Evolutionary conservation across 208 protist genomes (phyloP), one percentile per base, ranked within the genome.

Genomic region (Chromosphaera perkinsii): DNA sequence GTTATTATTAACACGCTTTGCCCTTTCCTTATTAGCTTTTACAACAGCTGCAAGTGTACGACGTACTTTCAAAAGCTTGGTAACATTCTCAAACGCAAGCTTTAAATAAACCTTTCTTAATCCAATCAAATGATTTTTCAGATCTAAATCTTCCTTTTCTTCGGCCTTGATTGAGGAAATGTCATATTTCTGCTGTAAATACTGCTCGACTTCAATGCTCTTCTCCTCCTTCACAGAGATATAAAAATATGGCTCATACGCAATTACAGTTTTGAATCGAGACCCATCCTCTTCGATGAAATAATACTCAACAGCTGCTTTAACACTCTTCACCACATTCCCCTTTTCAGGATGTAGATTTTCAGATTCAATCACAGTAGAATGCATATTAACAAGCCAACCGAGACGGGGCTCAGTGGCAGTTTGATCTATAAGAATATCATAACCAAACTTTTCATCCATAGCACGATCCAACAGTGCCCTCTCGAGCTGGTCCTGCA

Each of bases 81-180:
- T 73, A 52, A 95, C 86, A 65, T 94, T 97, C 33, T 65, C 52
- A 76, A 98, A 98, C 1, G 58, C 64, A 10, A 99, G 75, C 72
- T 98, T 97, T 3, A 98, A 47, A 68, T 90, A 95, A 17, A 80
- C 57, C 14, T 84, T 84, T 64, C 85, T 88, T 3, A 94, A 66
- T 0, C 95, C 95, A 40, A 91, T 88, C 20, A 98, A 78, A 77
- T 98, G 95, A 69, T 98, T 98, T 7, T 73, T 59, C 29, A 97
- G 69, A 63, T 95, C 91, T 0, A 98, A 73, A 66, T 98, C 95
- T 51, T 96, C 93, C 62, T 94, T 94, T 24, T 95, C 85, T 22
- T 82, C 70, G 31, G 79, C 62, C 37, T 97, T 86, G 7, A 29
- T 20, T n/a, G n/a, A n/a, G n/a, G 87, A 51, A 24, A 82, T 77